Conservation (phyloP, 805 yeast genomes). For the Zygosaccharomyces lentus region DNA sequence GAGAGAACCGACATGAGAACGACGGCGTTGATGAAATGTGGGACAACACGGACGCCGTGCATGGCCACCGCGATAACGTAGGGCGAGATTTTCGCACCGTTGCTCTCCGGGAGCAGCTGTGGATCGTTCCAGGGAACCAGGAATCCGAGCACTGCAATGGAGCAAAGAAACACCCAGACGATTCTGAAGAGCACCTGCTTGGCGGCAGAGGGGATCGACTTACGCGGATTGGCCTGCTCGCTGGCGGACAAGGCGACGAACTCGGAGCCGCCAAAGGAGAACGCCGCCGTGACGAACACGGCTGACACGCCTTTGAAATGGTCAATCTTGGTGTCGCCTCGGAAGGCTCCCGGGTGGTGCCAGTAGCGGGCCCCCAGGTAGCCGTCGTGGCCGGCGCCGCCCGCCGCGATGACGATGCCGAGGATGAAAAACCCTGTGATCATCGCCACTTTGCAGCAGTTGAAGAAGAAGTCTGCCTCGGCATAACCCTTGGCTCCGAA, state of each 20-base stretch:
- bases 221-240: conserved; percentile 61
- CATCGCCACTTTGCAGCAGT: conserved; percentile 53
- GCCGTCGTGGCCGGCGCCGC: conserved; percentile 54
- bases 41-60: conserved; percentile 52
- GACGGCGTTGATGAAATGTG: conserved; percentile 61
- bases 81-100: conserved; percentile 59
- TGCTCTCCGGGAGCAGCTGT: conserved; percentile 45
- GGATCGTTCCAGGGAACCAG: conserved; percentile 56
- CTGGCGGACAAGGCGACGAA: conserved; percentile 65
- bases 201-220: conserved; percentile 59
- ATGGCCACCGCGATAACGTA: conserved; percentile 65
- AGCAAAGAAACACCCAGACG: conserved; percentile 51
- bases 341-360: conserved; percentile 61
- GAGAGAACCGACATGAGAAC: conserved; percentile 58
- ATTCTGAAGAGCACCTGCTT: conserved; percentile 71
- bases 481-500: conserved; percentile 59
- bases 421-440: conserved; percentile 57
- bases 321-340: conserved; percentile 37
- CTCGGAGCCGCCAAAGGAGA: conserved; percentile 64
- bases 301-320: conserved; percentile 61
- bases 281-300: conserved; percentile 64
- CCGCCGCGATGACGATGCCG: conserved; percentile 50
- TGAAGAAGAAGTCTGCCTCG: conserved; percentile 63
- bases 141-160: conserved; percentile 51
- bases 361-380: conserved; percentile 57